Percentiles rank a stretch among this genome's conserved stretches.
phyloP scores from a whole-genome alignment of 306 rosid genomes.

The Medicago truncatula region DNA sequence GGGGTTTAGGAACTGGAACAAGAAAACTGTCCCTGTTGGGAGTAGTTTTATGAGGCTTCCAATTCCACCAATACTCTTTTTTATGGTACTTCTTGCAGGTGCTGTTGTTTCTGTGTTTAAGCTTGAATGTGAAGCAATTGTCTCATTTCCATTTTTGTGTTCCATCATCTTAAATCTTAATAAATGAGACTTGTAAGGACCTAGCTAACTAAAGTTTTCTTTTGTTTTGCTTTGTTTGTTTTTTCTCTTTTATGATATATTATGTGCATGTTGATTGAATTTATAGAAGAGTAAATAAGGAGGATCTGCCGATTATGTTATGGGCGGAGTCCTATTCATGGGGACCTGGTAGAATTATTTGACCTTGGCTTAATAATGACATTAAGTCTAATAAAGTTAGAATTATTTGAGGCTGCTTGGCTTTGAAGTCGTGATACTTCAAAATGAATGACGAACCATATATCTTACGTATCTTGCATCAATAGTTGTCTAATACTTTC shows the following conservation, averaged over 20 bases:
- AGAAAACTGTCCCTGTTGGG: slow-evolving; percentile 83
- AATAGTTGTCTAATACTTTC: no score
- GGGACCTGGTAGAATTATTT: no score
- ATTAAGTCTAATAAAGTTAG: no score
- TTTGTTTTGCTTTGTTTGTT: not conserved
- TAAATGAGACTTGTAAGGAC: not conserved
- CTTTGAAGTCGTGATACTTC: no score
- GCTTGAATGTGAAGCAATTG: not conserved
- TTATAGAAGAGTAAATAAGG: slow-evolving; percentile 4
- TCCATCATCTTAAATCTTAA: not conserved
- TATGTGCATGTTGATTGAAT: not conserved
- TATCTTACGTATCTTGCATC: no score
- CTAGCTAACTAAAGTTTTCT: not conserved
- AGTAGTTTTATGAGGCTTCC: slow-evolving; percentile 75
- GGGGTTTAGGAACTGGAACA: slow-evolving; percentile 71
- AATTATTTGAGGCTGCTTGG: no score
- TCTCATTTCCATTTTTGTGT: not conserved
- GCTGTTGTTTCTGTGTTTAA: slow-evolving; percentile 5
- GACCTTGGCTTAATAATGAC: no score
- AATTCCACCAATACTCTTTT: slow-evolving; percentile 13
- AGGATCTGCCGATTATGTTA: no score
- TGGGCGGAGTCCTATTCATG: no score
- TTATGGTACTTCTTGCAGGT: not conserved
- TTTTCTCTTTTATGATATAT: not conserved
- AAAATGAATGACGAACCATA: no score